Evolutionary conservation across 257 asterid species (phyloP).

Genomic region (Prunella vulgaris): DNA sequence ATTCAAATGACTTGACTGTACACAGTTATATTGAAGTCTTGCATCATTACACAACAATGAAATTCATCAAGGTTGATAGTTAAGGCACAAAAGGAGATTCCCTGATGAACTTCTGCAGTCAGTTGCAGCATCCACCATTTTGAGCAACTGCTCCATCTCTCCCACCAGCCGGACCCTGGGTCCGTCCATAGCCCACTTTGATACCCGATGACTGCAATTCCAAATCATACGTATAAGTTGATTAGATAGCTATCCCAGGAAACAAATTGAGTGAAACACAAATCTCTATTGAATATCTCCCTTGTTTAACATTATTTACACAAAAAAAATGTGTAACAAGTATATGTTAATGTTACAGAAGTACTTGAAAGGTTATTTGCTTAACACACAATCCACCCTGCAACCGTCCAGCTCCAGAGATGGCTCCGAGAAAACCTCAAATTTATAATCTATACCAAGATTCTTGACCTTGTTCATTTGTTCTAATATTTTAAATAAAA

Average conservation of each 20-base stretch:
- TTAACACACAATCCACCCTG: background rate
- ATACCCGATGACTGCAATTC: slow-evolving; percentile 63
- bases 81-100: slow-evolving; percentile 5
- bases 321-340: background rate
- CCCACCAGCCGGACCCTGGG: slow-evolving; percentile 48
- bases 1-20: slow-evolving; percentile 25
- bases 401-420: background rate
- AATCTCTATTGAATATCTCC: background rate
- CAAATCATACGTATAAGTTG: background rate
- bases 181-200: slow-evolving; percentile 62
- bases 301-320: background rate
- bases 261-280: background rate
- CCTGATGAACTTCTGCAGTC: background rate
- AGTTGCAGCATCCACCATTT: slow-evolving; percentile 4
- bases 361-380: background rate
- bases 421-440: background rate
- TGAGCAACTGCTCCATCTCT: slow-evolving; percentile 62
- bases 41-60: background rate
- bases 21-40: slow-evolving; percentile 25
- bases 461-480: background rate
- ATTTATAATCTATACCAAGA: background rate
- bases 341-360: background rate
- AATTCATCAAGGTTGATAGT: background rate
- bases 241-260: background rate
- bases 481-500: background rate